Evolutionary conservation across 1,284 basidiomycete genomes (phyloP).

Genomic region (Melampsora americana): DNA sequence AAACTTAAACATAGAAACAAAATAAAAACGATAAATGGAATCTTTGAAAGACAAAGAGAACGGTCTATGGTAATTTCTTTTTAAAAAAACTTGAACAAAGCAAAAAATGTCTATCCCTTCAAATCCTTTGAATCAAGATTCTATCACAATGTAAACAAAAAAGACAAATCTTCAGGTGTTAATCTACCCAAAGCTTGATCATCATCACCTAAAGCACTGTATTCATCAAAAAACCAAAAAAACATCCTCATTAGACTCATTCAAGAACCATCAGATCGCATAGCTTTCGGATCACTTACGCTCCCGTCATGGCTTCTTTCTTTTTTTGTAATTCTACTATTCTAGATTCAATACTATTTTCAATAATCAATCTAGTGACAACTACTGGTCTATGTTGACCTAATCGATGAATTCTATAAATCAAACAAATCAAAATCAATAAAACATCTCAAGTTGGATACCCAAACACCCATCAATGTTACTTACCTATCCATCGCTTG

Average conservation of each 20-base stretch:
- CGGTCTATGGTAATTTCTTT: too few species aligned
- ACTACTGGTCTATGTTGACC: constrained; percentile 88
- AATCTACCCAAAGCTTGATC: constrained; percentile 44
- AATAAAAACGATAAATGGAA: too few species aligned
- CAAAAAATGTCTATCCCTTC: too few species aligned
- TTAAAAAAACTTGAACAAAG: too few species aligned
- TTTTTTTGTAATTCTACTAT: constrained; percentile 59
- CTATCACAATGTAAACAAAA: constrained; percentile 35
- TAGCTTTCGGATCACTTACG: constrained; percentile 20
- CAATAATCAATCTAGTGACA: constrained; percentile 88
- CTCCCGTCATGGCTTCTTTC: constrained; percentile 54
- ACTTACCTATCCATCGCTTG: constrained; percentile 45
- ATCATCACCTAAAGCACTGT: constrained; percentile 42
- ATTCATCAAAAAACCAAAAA: background rate
- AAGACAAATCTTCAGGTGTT: constrained; percentile 44
- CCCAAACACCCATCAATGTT: too few species aligned
- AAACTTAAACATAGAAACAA: too few species aligned
- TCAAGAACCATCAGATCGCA: too few species aligned
- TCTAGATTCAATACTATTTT: constrained; percentile 93
- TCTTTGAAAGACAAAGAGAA: too few species aligned
- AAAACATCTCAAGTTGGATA: too few species aligned
- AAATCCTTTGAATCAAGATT: too few species aligned
- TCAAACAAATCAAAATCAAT: background rate
- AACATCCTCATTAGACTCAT: background rate
- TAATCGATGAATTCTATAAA: constrained; percentile 63